phyloP scores from a whole-genome alignment of 2,329 filamentous ascomycete species.

The Albifimbria verrucaria region DNA sequence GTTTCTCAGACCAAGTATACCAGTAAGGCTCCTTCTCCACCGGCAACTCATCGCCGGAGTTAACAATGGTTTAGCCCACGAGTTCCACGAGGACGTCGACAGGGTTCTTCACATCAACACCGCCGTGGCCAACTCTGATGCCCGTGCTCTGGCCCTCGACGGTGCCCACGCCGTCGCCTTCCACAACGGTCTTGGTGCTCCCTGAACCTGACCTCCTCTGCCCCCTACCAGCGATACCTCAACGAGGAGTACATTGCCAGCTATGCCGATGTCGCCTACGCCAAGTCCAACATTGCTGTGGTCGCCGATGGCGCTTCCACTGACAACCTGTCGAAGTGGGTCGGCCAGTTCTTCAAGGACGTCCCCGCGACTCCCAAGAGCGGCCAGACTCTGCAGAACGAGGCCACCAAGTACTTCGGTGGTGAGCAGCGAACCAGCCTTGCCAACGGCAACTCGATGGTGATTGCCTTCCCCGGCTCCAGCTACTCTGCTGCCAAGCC shows the following conservation, averaged over 20 bases:
- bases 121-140: constrained; percentile 63
- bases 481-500: constrained; percentile 81
- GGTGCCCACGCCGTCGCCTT: constrained; percentile 84
- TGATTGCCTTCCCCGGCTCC: constrained; percentile 90
- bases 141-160: constrained; percentile 71
- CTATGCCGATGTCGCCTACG: constrained; percentile 77
- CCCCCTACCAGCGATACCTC: constrained; percentile 76
- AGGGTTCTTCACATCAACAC: constrained; percentile 75
- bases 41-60: constrained; percentile 1
- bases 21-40: constrained; percentile 44
- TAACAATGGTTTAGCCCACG: constrained; percentile 60
- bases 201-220: constrained; percentile 71
- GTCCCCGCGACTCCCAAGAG: constrained; percentile 53
- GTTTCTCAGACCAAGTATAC: constrained; percentile 84
- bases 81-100: constrained; percentile 86
- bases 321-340: constrained; percentile 79
- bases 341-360: constrained; percentile 84
- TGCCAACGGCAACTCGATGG: constrained; percentile 73
- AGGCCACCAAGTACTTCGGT: constrained; percentile 83
- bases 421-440: constrained; percentile 89
- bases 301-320: constrained; percentile 84
- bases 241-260: constrained; percentile 69
- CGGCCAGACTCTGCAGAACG: constrained; percentile 52
- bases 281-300: constrained; percentile 86
- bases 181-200: constrained; percentile 84